Evolutionary conservation across 2,329 filamentous ascomycete genomes (phyloP).

Genomic region (Colletotrichum cordylinicola): DNA sequence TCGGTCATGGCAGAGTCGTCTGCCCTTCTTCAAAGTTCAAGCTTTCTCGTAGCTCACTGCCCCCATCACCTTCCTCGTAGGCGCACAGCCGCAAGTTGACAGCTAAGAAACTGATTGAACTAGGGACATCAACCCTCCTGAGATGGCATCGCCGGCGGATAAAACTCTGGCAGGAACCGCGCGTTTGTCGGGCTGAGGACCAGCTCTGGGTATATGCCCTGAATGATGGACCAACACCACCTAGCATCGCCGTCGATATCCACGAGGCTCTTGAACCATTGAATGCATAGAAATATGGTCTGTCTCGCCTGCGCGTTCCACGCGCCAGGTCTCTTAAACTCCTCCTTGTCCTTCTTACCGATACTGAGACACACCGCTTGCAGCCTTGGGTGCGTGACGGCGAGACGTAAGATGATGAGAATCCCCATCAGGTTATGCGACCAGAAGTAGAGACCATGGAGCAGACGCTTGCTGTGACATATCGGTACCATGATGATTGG

Average conservation of each 20-base stretch:
- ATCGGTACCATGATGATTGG: constrained; percentile 63
- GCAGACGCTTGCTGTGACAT: constrained; percentile 61
- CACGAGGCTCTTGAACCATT: constrained; percentile 65
- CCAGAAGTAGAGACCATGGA: constrained; percentile 67
- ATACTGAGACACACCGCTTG: constrained; percentile 45
- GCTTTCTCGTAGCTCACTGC: too few species aligned
- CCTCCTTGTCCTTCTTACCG: constrained; percentile 28
- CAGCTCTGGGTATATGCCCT: constrained; percentile 44
- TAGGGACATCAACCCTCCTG: neutral
- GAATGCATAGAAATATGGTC: constrained; percentile 58
- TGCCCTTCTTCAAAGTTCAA: neutral
- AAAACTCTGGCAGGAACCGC: neutral
- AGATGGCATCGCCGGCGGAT: neutral
- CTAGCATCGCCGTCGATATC: constrained; percentile 57
- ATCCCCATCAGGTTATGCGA: constrained; percentile 67
- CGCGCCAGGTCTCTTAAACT: constrained; percentile 44
- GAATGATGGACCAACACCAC: constrained; percentile 61
- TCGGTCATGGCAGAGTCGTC: too few species aligned
- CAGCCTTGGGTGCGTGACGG: constrained; percentile 56
- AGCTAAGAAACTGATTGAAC: neutral
- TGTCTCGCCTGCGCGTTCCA: constrained; percentile 45
- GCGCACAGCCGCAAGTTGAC: neutral
- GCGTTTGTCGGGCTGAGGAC: neutral
- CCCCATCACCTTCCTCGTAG: neutral
- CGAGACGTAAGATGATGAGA: constrained; percentile 61